Conservation (phyloP, 257 asterid species). For the Anisodus acutangulus region DNA sequence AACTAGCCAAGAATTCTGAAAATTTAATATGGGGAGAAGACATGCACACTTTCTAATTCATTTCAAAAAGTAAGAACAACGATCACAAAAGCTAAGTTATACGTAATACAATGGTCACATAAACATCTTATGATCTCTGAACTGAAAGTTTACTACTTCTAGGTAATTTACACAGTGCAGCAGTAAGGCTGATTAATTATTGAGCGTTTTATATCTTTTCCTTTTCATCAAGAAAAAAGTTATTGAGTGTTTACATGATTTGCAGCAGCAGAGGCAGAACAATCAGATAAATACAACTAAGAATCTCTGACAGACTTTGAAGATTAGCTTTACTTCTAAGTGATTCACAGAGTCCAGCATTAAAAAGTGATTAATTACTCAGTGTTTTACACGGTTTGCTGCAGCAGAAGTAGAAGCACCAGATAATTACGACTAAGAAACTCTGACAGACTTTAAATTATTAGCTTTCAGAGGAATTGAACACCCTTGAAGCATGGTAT, state of each 20-base stretch:
- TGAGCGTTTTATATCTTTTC: neutral
- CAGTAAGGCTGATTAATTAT: neutral
- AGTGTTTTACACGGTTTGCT: neutral
- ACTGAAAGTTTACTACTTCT: neutral
- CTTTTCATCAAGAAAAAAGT: neutral
- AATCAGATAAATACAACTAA: slow-evolving; percentile 10
- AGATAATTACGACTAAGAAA: neutral
- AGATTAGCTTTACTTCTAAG: neutral
- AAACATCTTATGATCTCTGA: slow-evolving; percentile 21
- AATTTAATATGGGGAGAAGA: neutral
- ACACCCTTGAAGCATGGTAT: neutral
- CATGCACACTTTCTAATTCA: neutral
- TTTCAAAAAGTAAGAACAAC: neutral
- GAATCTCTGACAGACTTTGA: neutral
- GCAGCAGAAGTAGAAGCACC: slow-evolving; percentile 1
- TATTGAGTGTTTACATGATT: neutral
- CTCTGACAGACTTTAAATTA: neutral
- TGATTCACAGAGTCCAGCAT: neutral
- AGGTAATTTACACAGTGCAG: slow-evolving; percentile 7
- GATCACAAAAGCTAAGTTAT: neutral
- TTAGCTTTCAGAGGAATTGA: slow-evolving; percentile 20
- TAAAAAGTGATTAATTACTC: neutral
- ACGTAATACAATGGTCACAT: slow-evolving; percentile 22
- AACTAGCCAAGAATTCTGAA: neutral
- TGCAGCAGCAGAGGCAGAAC: slow-evolving; percentile 21